Conservation (phyloP, 306 rosid genomes). For the Medicago truncatula region MtrunA17r5.0-ANR NC_053042.1:20530501-20531000, state of each 20-base stretch:
- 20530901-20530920: not conserved
- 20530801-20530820: not conserved
- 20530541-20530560: not conserved
- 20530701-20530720: not conserved
- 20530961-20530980: not conserved
- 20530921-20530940: not conserved
- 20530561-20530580: not conserved
- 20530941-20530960: not conserved
- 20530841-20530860: not conserved
- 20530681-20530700: not conserved
- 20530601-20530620: not conserved
- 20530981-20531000: not conserved
- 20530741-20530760: not conserved
- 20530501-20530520: not conserved
- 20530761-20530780: not conserved
- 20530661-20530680: not conserved
- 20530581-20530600: not conserved
- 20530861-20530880: not conserved
- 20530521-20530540: not conserved
- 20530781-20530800: not conserved
- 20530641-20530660: not conserved
- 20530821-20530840: not conserved
- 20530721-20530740: not conserved
- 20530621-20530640: not conserved
- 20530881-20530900: not conserved